These are phyloP conservation scores for Ogataea wickerhamii DNA, from an alignment of 805 yeast genomes.

Conservation along the genomic window DNA sequence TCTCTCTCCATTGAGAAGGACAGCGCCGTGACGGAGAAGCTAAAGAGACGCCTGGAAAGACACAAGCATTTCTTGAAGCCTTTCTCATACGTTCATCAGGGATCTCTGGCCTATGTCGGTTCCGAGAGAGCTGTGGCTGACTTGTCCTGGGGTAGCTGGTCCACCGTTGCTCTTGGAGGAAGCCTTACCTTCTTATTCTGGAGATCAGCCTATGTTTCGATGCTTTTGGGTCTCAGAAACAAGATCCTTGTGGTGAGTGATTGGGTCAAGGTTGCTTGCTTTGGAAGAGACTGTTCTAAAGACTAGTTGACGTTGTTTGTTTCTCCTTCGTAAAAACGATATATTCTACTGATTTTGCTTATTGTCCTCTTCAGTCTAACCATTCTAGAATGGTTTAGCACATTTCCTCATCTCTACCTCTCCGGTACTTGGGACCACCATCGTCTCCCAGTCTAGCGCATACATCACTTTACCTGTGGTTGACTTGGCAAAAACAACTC, in stretches of 20 bases:
- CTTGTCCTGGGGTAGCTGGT: conserved; percentile 73
- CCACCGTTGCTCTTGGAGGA: conserved; percentile 78
- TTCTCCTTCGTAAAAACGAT: not conserved
- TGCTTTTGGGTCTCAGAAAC: conserved; percentile 86
- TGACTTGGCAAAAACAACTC: conserved; percentile 85
- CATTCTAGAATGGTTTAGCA: conserved; percentile 71
- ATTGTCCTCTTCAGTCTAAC: not conserved
- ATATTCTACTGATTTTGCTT: not conserved
- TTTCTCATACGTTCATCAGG: conserved; percentile 81
- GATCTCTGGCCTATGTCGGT: conserved; percentile 91
- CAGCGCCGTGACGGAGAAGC: conserved; percentile 40
- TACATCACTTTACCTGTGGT: conserved; percentile 72
- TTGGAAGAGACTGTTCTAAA: conserved; percentile 91
- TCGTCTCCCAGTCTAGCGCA: conserved; percentile 94
- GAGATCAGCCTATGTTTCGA: conserved; percentile 89
- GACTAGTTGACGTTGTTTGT: conserved; percentile 40
- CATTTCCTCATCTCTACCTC: conserved; percentile 77
- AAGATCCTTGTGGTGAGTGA: conserved; percentile 80
- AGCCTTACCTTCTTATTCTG: conserved; percentile 84
- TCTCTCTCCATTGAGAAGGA: conserved; percentile 39
- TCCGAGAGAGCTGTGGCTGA: conserved; percentile 91
- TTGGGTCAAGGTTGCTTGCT: conserved; percentile 81
- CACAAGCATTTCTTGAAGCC: conserved; percentile 44
- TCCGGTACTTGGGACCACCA: conserved; percentile 78
- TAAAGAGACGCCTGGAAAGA: conserved; percentile 42